Evolutionary conservation across 495 filamentous ascomycete genomes (phyloP).

Genomic region (Aspergillus cavernicola): DNA sequence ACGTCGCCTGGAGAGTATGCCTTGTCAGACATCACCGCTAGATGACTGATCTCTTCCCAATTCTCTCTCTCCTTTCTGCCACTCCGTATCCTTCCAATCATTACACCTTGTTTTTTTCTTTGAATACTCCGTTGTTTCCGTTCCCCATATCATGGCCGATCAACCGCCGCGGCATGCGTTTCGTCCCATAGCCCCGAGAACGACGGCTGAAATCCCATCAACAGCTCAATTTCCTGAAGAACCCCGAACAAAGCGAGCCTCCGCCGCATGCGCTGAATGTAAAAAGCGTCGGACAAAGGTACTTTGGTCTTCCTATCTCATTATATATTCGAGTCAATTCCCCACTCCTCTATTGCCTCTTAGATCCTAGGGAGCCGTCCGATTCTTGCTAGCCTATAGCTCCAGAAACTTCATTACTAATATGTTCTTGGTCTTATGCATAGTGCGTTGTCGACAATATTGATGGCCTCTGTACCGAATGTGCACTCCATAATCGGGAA

Average conservation of each 20-base stretch:
- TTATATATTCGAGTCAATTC: neutral
- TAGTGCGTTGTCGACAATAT: conserved; percentile 29
- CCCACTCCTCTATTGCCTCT: neutral
- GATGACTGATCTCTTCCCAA: conserved; percentile 1
- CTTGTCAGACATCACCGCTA: neutral
- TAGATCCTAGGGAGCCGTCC: neutral
- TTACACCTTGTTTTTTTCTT: neutral
- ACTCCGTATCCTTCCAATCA: neutral
- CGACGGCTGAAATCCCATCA: conserved; percentile 9
- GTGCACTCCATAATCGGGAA: conserved; percentile 30
- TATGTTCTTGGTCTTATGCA: neutral
- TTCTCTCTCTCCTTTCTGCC: neutral
- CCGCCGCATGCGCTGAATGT: conserved; percentile 41
- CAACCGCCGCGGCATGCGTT: conserved; percentile 21
- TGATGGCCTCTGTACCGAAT: conserved; percentile 33
- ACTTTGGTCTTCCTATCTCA: neutral
- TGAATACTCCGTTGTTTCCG: neutral
- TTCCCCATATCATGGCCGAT: conserved; percentile 27
- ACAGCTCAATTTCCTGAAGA: conserved; percentile 27
- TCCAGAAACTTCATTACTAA: neutral
- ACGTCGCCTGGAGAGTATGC: conserved; percentile 14
- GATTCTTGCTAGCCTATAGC: neutral
- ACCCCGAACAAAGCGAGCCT: conserved; percentile 35
- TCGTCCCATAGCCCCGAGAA: conserved; percentile 35
- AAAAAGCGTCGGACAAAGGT: conserved; percentile 43